Evolutionary conservation across 306 rosid genomes (phyloP).

Genomic region (Leucaena leucocephala): DNA sequence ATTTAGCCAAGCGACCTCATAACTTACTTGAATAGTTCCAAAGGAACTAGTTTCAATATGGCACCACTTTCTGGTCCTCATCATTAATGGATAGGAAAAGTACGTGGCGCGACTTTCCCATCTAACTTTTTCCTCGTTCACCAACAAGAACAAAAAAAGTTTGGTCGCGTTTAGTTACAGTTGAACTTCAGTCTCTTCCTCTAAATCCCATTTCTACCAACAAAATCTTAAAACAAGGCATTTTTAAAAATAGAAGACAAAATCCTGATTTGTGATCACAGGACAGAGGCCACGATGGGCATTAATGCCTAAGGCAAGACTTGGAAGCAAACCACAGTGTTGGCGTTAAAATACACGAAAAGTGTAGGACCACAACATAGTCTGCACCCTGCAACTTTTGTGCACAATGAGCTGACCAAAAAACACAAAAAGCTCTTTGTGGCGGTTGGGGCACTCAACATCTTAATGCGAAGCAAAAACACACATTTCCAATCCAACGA

Average conservation of each 20-base stretch:
- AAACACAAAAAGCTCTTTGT: neutral
- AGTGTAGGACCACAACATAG: neutral
- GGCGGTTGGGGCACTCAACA: neutral
- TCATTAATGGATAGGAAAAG: neutral
- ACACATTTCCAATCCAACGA: slow-evolving; percentile 3
- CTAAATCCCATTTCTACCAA: neutral
- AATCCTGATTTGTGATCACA: slow-evolving; percentile 1
- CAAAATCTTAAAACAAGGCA: neutral
- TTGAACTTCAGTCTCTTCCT: neutral
- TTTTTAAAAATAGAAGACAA: neutral
- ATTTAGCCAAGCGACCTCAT: neutral
- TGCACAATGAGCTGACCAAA: neutral
- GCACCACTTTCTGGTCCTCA: neutral
- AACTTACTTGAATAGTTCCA: neutral
- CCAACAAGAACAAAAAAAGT: neutral
- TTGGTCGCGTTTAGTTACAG: neutral
- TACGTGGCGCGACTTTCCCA: neutral
- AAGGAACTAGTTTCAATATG: neutral
- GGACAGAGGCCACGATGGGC: slow-evolving; percentile 12
- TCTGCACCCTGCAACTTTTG: neutral
- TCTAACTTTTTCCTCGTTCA: neutral
- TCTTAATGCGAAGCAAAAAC: neutral
- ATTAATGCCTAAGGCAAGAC: neutral
- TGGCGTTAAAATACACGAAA: neutral
- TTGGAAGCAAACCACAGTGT: neutral